phyloP scores from a whole-genome alignment of 2,329 filamentous ascomycete species.

The Juglanconis sp. region DNA sequence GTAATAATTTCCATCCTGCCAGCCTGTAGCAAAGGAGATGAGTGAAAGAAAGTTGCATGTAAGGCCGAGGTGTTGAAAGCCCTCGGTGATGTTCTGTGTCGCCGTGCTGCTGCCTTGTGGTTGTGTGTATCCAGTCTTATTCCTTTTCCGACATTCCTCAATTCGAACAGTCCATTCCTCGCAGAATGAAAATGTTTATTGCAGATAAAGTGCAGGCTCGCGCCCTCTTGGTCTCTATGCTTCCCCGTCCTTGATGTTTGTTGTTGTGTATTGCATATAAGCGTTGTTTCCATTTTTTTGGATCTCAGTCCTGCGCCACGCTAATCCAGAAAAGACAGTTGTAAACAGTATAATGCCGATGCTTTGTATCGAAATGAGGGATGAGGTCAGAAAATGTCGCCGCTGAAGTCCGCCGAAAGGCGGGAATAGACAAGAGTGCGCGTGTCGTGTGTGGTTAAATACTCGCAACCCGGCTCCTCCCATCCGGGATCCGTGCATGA shows the following conservation, averaged over 20 bases:
- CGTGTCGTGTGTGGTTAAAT: conserved; percentile 32
- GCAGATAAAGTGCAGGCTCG: background rate
- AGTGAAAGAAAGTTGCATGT: background rate
- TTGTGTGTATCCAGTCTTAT: background rate
- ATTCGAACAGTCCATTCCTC: background rate
- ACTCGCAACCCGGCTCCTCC: conserved; percentile 42
- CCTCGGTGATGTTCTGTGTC: background rate
- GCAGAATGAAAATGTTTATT: background rate
- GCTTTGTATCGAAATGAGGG: background rate
- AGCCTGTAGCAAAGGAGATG: conserved; percentile 13
- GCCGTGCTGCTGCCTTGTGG: background rate
- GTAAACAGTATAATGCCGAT: background rate
- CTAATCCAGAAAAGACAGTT: background rate
- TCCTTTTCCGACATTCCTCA: background rate
- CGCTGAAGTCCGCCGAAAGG: background rate
- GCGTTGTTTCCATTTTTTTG: background rate
- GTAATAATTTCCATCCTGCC: background rate
- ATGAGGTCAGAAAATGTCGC: background rate
- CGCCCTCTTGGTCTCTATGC: background rate
- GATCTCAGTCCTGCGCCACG: background rate
- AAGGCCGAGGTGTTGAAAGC: background rate
- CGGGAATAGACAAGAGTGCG: too few species aligned
- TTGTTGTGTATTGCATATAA: background rate
- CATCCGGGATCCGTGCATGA: conserved; percentile 76
- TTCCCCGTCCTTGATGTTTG: background rate